phyloP scores from a whole-genome alignment of 2,329 filamentous ascomycete genomes.

The Paecilomyces sp. region DNA sequence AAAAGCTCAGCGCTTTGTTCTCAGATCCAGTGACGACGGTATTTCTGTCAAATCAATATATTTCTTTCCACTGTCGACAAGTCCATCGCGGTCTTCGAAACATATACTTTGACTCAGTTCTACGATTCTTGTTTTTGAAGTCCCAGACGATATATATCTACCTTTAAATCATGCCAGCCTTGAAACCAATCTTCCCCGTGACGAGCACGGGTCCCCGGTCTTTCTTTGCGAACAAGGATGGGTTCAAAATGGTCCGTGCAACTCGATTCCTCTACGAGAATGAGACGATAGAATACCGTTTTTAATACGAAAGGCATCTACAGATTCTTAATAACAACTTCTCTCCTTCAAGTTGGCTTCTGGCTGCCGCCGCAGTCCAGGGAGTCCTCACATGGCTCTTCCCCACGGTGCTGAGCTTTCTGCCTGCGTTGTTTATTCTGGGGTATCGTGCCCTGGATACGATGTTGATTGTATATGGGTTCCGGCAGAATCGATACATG shows the following conservation, averaged over 20 bases:
- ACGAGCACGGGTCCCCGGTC: not conserved
- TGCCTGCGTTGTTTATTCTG: not conserved
- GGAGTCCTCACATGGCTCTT: not conserved
- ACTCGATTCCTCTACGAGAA: not conserved
- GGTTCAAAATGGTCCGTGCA: not conserved
- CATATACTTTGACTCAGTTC: not conserved
- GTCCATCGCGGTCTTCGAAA: not conserved
- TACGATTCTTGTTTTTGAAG: not conserved
- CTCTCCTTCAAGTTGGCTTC: slow-evolving; percentile 9
- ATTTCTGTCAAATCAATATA: no score
- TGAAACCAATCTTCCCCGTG: not conserved
- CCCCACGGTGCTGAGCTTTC: slow-evolving; percentile 1
- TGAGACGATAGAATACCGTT: not conserved
- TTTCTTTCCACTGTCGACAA: no score
- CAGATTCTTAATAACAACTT: slow-evolving; percentile 10
- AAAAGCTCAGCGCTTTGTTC: no score
- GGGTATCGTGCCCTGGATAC: not conserved
- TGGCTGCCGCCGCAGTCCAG: slow-evolving; percentile 7
- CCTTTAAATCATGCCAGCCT: not conserved
- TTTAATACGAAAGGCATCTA: not conserved
- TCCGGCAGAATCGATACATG: slow-evolving; percentile 3
- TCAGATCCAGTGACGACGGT: no score
- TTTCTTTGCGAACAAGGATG: not conserved
- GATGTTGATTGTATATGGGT: slow-evolving; percentile 3
- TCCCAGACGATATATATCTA: not conserved